Base-by-base conservation (phyloP, 306 rosid species). In the Sicyos baderoa region DNA sequence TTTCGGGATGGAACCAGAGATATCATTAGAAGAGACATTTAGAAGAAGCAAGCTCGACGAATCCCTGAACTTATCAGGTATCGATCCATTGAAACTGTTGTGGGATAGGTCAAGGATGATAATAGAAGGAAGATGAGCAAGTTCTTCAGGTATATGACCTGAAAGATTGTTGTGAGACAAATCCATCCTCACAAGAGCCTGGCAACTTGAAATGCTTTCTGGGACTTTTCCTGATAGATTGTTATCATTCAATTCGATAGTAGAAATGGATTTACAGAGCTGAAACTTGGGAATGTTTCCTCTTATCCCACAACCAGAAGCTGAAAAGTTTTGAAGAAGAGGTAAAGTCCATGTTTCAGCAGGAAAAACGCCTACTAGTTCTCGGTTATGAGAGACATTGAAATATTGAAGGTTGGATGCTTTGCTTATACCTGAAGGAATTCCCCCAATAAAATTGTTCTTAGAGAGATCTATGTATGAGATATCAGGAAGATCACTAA, bases 1-100 rank as follows among this genome's bases (percentile, higher is more conserved):
- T 9, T 78, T 40, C n/a, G 98, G 98, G 74, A 93, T 88, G 48
- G 89, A 86, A 35, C 98, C 98, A 0, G 98, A 85, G 50, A 93
- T 81, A 42, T 88, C 74, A 73, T 93, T 93, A 85, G 81, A 89
- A 42, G 98, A 93, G 79, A 93, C 94, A 73, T 93, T 93, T 47
- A 93, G 82, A 25, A 89, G 85, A 57, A 78, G 76, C 71, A 93
- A 81, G 74, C 85, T 88, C 69, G 87, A 77, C 60, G 87, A 88
- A 71, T 79, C 79, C 48, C 89, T 80, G 80, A 93, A 82, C 68
- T 81, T 82, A 6, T 55, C 71, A 6, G 98, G 98, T 80, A 93
- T 89, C 70, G 72, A 50, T 72, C 98, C 98, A 67, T 52, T 77
- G 75, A 93, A 76, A 47, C 75, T 58, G 17, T 93, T 93, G 68